Conservation (phyloP, 1,284 basidiomycete species). For the Pyrrhoderma lamaoense region DNA sequence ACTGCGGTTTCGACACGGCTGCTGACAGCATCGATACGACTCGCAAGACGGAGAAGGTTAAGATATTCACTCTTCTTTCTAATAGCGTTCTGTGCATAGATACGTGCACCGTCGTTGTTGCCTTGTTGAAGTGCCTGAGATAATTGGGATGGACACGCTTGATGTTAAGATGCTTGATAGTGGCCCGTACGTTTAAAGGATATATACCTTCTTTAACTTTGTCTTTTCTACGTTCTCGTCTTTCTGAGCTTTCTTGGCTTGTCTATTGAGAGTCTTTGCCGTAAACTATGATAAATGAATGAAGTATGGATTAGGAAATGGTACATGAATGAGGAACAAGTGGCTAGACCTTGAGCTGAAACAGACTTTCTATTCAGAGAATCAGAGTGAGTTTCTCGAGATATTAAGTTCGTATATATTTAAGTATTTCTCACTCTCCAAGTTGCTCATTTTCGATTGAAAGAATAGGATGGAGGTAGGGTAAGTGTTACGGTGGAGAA, state of each 20-base stretch:
- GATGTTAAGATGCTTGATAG: background rate
- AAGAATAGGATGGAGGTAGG: background rate
- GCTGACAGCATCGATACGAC: slow-evolving; percentile 93
- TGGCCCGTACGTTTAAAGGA: too few relatives aligned
- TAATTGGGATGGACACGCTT: too few relatives aligned
- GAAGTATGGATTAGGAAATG: background rate
- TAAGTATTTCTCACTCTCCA: slow-evolving; percentile 65
- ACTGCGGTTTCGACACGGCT: slow-evolving; percentile 98
- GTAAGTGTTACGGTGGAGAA: background rate
- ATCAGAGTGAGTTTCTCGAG: slow-evolving; percentile 20
- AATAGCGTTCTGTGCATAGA: slow-evolving; percentile 98
- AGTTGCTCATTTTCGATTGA: slow-evolving; percentile 62
- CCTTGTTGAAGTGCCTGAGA: slow-evolving; percentile 90
- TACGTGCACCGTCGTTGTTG: slow-evolving; percentile 95
- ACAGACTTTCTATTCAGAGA: slow-evolving; percentile 72
- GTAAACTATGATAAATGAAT: slow-evolving; percentile 66
- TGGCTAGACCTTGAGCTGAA: slow-evolving; percentile 79
- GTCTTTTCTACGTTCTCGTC: slow-evolving; percentile 84
- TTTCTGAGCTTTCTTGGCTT: slow-evolving; percentile 94
- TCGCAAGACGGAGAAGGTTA: slow-evolving; percentile 82
- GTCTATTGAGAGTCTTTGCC: slow-evolving; percentile 84
- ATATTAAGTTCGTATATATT: background rate
- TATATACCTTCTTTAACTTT: slow-evolving; percentile 79
- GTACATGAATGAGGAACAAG: slow-evolving; percentile 18
- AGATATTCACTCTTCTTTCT: slow-evolving; percentile 95